Evolutionary conservation across 768 basidiomycete genomes (phyloP).

Genomic region (Podaxis sp.): DNA sequence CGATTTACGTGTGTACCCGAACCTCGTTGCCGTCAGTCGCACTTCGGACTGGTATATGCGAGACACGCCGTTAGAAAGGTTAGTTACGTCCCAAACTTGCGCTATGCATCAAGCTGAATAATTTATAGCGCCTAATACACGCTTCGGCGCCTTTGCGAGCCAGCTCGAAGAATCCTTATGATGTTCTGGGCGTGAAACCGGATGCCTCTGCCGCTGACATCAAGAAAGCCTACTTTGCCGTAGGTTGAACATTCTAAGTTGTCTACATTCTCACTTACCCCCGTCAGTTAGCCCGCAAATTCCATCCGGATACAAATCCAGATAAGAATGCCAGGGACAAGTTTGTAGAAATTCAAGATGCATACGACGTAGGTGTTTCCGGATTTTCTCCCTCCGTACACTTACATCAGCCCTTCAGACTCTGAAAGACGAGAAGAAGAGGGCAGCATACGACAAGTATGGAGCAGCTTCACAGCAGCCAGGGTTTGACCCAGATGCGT

Average conservation of each 20-base stretch:
- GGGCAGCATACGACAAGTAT: conserved; percentile 87
- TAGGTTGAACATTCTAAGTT: conserved; percentile 39
- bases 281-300: conserved; percentile 90
- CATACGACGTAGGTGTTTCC: conserved; percentile 76
- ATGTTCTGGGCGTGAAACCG: conserved; percentile 83
- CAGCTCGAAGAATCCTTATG: conserved; percentile 81
- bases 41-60: not conserved
- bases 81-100: conserved; percentile 14
- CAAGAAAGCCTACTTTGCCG: conserved; percentile 96
- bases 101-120: conserved; percentile 22
- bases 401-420: conserved; percentile 47
- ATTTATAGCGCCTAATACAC: conserved; percentile 71
- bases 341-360: conserved; percentile 95
- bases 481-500: conserved; percentile 91
- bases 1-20: conserved; percentile 35
- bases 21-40: not conserved
- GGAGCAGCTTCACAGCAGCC: conserved; percentile 91
- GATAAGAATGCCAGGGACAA: conserved; percentile 88
- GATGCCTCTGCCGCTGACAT: conserved; percentile 87
- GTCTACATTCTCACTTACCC: conserved; percentile 17
- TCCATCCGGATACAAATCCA: conserved; percentile 96
- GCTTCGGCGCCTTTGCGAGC: conserved; percentile 55
- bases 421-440: conserved; percentile 93
- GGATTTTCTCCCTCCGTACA: conserved; percentile 1
- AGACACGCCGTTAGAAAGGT: conserved; percentile 38